Conservation (phyloP, 768 basidiomycete genomes). For the Dacryopinax spathularia region DNA sequence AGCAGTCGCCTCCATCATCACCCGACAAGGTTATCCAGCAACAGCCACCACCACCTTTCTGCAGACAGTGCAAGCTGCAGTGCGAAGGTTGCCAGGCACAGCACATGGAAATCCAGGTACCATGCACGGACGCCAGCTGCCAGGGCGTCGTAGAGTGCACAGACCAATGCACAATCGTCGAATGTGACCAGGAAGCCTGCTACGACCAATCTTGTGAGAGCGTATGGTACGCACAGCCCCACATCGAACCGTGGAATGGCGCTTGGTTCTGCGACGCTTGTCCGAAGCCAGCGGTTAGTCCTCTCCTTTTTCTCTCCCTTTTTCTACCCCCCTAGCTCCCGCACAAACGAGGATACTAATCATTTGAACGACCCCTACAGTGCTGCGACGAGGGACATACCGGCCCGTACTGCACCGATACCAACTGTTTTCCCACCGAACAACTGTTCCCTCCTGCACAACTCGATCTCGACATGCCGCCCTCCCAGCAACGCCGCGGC, state of each 20-base stretch:
- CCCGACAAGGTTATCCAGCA: neutral
- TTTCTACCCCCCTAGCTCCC: too few species aligned
- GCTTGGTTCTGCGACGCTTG: neutral
- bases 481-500: neutral
- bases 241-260: neutral
- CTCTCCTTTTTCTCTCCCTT: neutral
- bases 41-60: constrained; percentile 3
- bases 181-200: neutral
- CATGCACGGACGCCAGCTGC: neutral
- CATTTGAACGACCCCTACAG: neutral
- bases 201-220: neutral
- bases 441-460: neutral
- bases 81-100: neutral
- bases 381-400: neutral
- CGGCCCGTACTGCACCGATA: neutral
- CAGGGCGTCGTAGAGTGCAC: neutral
- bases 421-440: neutral
- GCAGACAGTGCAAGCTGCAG: constrained; percentile 1
- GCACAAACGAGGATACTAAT: too few species aligned
- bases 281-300: neutral
- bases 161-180: neutral
- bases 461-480: neutral
- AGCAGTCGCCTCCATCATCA: neutral
- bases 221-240: neutral
- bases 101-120: constrained; percentile 3